phyloP scores from a whole-genome alignment of 805 yeast genomes.

The Saccharomycopsis sp. region DNA sequence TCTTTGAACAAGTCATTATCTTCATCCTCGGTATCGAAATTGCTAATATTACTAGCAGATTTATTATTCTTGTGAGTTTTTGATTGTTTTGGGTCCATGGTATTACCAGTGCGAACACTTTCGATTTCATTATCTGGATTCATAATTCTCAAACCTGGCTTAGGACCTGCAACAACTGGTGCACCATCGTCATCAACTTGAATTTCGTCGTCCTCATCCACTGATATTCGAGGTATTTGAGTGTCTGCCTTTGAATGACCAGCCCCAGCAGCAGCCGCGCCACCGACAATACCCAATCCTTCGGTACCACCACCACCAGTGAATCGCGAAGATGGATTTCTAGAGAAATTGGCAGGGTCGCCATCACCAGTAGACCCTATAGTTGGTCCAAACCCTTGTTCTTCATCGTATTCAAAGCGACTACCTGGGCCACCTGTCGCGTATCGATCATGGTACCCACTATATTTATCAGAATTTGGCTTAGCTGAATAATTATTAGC shows the following conservation, averaged over 20 bases:
- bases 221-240: background rate
- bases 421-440: too few species aligned
- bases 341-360: conserved; percentile 12
- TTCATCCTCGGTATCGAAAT: background rate
- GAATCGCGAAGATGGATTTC: conserved; percentile 18
- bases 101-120: conserved; percentile 2
- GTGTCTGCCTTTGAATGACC: background rate
- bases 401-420: conserved; percentile 10
- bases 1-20: conserved; percentile 7
- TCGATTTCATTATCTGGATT: conserved; percentile 20
- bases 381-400: conserved; percentile 10
- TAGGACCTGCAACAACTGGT: background rate
- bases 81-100: background rate
- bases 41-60: background rate
- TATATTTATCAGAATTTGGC: conserved; percentile 13
- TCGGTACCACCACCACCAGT: conserved; percentile 1
- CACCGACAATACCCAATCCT: background rate
- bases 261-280: too few species aligned
- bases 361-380: conserved; percentile 21
- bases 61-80: conserved; percentile 1
- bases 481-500: conserved; percentile 16
- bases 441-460: conserved; percentile 1
- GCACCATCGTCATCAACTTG: background rate
- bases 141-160: conserved; percentile 20
- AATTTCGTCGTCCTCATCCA: background rate